Evolutionary conservation across 257 asterid genomes (phyloP).

Genomic region (Vinca minor): DNA sequence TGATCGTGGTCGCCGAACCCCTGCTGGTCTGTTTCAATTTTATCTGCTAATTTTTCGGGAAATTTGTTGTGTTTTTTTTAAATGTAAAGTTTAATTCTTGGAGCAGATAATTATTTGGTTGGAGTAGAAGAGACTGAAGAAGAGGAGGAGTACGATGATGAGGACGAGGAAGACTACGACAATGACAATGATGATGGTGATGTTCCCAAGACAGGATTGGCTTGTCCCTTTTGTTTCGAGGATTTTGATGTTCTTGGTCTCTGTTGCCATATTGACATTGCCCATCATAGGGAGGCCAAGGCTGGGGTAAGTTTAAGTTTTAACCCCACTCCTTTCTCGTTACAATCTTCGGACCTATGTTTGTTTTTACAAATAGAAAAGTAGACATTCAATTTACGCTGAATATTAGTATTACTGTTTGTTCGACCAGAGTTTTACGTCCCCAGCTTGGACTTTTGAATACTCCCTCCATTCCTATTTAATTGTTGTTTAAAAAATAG

Average conservation of each 20-base stretch:
- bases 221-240: slow-evolving; percentile 81
- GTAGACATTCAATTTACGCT: too few species aligned
- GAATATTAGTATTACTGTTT: too few species aligned
- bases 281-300: slow-evolving; percentile 71
- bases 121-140: slow-evolving; percentile 51
- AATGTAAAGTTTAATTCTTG: slow-evolving; percentile 11
- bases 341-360: too few species aligned
- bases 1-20: not conserved
- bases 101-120: slow-evolving; percentile 36
- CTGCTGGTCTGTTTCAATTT: slow-evolving; percentile 9
- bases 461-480: too few species aligned
- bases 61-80: not conserved
- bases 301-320: slow-evolving; percentile 84
- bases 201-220: slow-evolving; percentile 50
- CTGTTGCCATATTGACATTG: slow-evolving; percentile 89
- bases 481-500: too few species aligned
- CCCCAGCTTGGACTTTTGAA: too few species aligned
- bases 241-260: slow-evolving; percentile 79
- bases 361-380: too few species aligned
- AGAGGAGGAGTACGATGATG: slow-evolving; percentile 49
- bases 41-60: not conserved
- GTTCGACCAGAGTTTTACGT: too few species aligned
- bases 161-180: too few species aligned
- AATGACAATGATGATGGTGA: slow-evolving; percentile 17
- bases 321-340: not conserved